Evolutionary conservation across 371 early-diverging fungal species (phyloP).

Genomic region (Mucor mucedo): DNA sequence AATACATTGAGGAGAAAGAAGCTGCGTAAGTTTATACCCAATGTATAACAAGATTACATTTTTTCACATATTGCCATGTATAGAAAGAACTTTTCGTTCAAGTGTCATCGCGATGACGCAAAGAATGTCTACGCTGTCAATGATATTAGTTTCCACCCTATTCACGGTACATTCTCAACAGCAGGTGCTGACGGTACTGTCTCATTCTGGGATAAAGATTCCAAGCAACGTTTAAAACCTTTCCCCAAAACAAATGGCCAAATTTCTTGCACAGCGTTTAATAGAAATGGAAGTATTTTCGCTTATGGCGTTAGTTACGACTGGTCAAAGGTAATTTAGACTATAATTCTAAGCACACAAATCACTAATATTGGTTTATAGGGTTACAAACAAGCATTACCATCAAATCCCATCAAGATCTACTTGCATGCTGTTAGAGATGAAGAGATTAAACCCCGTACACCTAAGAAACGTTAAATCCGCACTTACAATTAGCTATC

Average conservation of each 20-base stretch:
- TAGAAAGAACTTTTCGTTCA: conserved; percentile 89
- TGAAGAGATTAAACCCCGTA: conserved; percentile 80
- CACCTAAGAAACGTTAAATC: conserved; percentile 58
- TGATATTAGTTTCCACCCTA: conserved; percentile 85
- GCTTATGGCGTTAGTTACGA: conserved; percentile 97
- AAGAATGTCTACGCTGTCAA: conserved; percentile 83
- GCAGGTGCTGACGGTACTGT: conserved; percentile 93
- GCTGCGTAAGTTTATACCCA: conserved; percentile 52
- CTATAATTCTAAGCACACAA: not conserved
- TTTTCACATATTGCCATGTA: not conserved
- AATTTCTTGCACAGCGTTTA: conserved; percentile 85
- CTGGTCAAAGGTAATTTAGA: conserved; percentile 87
- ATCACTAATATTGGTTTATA: conserved; percentile 15
- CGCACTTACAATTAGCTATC: not conserved
- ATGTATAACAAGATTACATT: not conserved
- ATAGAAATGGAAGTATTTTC: conserved; percentile 86
- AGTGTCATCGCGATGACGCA: conserved; percentile 88
- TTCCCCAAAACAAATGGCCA: conserved; percentile 66
- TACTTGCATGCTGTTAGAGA: conserved; percentile 78
- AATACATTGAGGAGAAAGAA: conserved; percentile 87
- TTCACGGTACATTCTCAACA: conserved; percentile 89
- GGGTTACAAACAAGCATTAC: conserved; percentile 60
- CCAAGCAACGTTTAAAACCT: conserved; percentile 83
- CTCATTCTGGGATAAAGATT: conserved; percentile 95
- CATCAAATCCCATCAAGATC: conserved; percentile 62